Base-by-base conservation (phyloP, 1,139 yeast genomes). In the Yamadazyma sp. region DNA sequence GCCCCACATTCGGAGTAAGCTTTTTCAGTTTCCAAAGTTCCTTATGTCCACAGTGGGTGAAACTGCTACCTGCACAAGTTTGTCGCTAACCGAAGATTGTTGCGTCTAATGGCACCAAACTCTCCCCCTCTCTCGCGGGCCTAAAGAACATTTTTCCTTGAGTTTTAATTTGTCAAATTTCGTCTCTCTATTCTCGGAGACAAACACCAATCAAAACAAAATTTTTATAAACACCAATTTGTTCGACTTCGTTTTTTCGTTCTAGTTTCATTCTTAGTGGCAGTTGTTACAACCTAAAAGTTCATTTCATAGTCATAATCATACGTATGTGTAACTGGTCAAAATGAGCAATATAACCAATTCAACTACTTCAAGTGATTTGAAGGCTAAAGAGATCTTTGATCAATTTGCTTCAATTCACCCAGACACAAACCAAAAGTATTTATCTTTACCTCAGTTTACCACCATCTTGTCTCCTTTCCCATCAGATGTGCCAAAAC, bases 391-490 rank as follows among this genome's bases (percentile, higher is more conserved):
- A 43, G 73, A 69, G 42, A 57, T 70, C 42, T 70, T 70, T 46
- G 51, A 60, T 42, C 72, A 70, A 52, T 69, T 70, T 50, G 68
- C 75, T 33, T 47, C 65, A 16, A 48, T 43, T 14, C 55, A 62
- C 43, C 46, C 52, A 11, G 46, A 48, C 25, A 47, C 59, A 12
- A 56, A 57, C 29, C 50, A 49, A 35, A 55, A 52, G 37, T 48
- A 52, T 14, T 59, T 67, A 37, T 53, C 67, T 15, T 61, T 71
- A 42, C 66, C 65, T 12, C 64, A 64, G 43, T 71, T 71, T 44
- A 59, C 65, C 31, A 56, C 67, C 32, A 57, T 71, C 37, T 59
- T 71, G 44, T 59, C 75, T 15, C 77, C 77, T 10, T 70, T 68
- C 46, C 62, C 64, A 30, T 54, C 65, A 28, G 77, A 71, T 49